Evolutionary conservation across 2,329 filamentous ascomycete species (phyloP), one percentile per base, ranked within the genome.

Genomic region (Trichoderma guizhouense): DNA sequence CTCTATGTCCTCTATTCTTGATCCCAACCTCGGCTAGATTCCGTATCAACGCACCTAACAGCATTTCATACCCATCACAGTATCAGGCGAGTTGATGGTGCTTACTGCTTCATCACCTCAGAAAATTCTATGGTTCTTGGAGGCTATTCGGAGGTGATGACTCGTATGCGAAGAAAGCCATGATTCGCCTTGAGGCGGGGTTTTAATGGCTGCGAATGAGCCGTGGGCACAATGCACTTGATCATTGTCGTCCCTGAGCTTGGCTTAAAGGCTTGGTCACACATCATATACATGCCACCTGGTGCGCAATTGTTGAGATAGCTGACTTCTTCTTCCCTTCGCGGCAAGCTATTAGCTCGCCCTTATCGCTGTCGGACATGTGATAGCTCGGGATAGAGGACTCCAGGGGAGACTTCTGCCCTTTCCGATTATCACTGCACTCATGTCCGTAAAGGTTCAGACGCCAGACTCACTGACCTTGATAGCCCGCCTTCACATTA

Each of bases 301-400:
- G 81, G 75, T 53, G 80, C 63, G 74, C 83, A 80, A 74, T 83
- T 84, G 72, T 81, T 83, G 69, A 83, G 84, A 75, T 85, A 82
- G 75, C 82, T 83, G n/a, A 83, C 76, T 1, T n/a, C 81, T 73
- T 84, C 81, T 84, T 83, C 3, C 74, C 79, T 28, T 80, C 73
- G 3, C 3, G 77, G 76, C 81, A 82, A 83, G 4, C 61, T 51
- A n/a, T 60, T 71, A 73, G 72, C 7, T 76, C 73, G 53, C 82
- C 82, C 1, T 74, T 79, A 73, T 84, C 84, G 78, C 82, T 84
- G 75, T 84, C 84, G 77, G 83, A 84, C 76, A 83, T 84, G 72
- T 82, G 75, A 74, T 83, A 84, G 73, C 83, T 81, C 18, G 79
- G 71, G 65, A 84, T 83, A 74, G 82, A 82, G 1, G 82, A 82